Conservation (phyloP, 129 eudicot genomes). For the Cynara cardunculus region DNA sequence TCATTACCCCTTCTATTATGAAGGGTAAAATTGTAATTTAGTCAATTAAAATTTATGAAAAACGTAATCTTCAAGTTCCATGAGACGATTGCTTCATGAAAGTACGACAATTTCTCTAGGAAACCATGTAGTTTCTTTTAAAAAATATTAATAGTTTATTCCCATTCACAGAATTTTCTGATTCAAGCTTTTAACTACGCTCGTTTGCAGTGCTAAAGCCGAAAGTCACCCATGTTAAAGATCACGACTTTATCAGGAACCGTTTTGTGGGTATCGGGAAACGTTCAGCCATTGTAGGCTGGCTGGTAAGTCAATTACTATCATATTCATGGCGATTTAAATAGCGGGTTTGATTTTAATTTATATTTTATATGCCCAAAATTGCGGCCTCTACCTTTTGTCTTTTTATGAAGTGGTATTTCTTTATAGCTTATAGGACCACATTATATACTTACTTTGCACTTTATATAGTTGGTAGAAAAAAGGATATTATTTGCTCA, state of each 20-base stretch:
- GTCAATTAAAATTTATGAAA: not conserved
- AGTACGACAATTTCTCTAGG: not conserved
- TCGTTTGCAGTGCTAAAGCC: slow-evolving; percentile 35
- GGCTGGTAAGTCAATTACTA: slow-evolving; percentile 61
- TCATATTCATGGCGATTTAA: not conserved
- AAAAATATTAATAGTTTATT: not conserved
- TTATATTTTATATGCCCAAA: not conserved
- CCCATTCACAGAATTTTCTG: not conserved
- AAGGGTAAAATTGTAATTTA: no score
- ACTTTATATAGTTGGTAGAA: not conserved
- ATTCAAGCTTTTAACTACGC: not conserved
- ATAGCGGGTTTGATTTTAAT: not conserved
- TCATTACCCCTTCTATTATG: no score
- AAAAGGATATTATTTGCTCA: not conserved
- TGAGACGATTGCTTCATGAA: not conserved
- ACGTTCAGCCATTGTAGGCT: slow-evolving; percentile 37
- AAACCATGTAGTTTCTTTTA: not conserved
- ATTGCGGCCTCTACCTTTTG: not conserved
- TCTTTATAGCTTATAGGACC: not conserved
- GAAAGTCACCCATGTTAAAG: slow-evolving; percentile 46
- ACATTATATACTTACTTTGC: not conserved
- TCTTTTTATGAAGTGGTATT: not conserved
- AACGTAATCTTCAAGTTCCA: not conserved
- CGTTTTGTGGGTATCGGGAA: slow-evolving; percentile 60
- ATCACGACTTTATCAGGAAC: slow-evolving; percentile 48